Evolutionary conservation across 257 asterid genomes (phyloP).

Genomic region (Apocynum venetum): DNA sequence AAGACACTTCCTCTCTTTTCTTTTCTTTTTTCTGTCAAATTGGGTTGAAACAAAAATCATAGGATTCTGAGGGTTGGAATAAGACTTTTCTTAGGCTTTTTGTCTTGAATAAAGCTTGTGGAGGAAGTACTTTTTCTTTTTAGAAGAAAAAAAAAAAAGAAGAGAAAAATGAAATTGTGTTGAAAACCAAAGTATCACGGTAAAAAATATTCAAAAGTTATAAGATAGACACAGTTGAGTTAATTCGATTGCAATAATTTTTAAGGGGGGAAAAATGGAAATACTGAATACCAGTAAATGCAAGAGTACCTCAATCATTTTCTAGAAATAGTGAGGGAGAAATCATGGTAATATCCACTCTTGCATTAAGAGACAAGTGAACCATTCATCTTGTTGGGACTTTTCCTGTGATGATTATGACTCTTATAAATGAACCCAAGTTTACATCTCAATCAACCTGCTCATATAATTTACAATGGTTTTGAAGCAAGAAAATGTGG

Average conservation of each 20-base stretch:
- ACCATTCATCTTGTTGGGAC: not conserved
- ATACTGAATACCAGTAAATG: not conserved
- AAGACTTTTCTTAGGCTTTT: not conserved
- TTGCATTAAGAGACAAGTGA: not conserved
- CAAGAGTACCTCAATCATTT: not conserved
- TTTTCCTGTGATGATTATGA: not conserved
- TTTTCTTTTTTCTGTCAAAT: no score
- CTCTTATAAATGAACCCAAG: not conserved
- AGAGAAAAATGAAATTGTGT: no score
- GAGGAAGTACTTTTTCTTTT: no score
- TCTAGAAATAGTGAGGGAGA: not conserved
- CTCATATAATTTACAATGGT: not conserved
- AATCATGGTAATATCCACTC: not conserved
- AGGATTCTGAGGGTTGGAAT: not conserved
- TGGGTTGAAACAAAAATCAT: not conserved
- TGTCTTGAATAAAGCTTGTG: no score
- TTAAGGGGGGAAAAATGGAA: not conserved
- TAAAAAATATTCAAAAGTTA: not conserved
- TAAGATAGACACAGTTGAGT: not conserved
- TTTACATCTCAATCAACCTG: not conserved
- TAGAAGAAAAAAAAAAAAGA: no score
- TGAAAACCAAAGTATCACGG: not conserved
- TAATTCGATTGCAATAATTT: not conserved
- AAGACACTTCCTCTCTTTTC: no score
- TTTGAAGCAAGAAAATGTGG: not conserved